Evolutionary conservation across 225 moss, liverwort and hornwort genomes (phyloP), one percentile per base, ranked within the genome.

Genomic region (Thuidium tamariscinum): DNA sequence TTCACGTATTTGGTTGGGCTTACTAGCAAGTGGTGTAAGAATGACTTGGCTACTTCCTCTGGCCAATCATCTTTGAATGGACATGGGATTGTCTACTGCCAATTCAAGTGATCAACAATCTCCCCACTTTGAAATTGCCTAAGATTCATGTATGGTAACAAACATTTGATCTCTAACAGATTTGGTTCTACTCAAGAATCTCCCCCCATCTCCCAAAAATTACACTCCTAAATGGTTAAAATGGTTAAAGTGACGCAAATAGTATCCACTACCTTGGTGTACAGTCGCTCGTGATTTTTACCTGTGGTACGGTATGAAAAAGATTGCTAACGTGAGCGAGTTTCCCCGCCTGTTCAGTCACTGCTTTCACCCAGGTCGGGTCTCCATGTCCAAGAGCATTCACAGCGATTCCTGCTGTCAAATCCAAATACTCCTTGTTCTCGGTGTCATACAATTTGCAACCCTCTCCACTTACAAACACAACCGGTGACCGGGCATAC

Each of bases 331-430:
- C 94, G 84, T 98, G 95, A 80, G 94, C 93, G 3, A 98, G 92
- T 55, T 91, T 91, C 23, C 92, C 90, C 39, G 94, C 96, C 74
- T 98, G 95, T 42, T 96, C 94, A n/a, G 89, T 89, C 51, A 98
- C 90, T 54, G 98, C 98, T 88, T 94, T 93, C 59, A 98, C 94
- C 98, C 94, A 98, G 36, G 90, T 79, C 64, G 89, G 91, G 46
- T 97, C 94, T 44, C 91, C 95, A 89, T 98, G 95, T 21, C 98
- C 96, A 22, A 98, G 89, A 36, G 96, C 93, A 87, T 98, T 98
- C 69, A 97, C 96, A 81, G 95, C 98, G 46, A 98, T 93, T 72
- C 96, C 96, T 23, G 98, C 95, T 85, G 98, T 95, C 93, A 98
- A 84, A 91, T 98, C 96, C 87, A 98, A 82, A 88, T 94, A 98